Evolutionary conservation across 306 rosid species (phyloP).

Genomic region (Arachis stenosperma): DNA sequence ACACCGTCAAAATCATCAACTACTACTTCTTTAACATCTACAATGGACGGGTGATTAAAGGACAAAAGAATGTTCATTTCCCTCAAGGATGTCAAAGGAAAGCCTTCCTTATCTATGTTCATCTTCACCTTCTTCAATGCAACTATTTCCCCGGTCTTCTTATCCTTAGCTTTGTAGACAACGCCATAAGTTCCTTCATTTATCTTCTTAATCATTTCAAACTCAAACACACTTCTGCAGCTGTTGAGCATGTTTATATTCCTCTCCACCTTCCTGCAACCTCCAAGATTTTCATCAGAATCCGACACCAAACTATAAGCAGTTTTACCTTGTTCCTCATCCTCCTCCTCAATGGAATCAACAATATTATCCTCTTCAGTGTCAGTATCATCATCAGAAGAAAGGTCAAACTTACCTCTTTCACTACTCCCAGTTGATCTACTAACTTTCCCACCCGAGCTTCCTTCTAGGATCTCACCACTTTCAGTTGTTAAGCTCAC

Average conservation of each 20-base stretch:
- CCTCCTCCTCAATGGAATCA: slow-evolving; percentile 24
- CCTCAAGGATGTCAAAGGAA: slow-evolving; percentile 82
- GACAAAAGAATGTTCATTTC: slow-evolving; percentile 91
- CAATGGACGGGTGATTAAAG: slow-evolving; percentile 74
- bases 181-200: slow-evolving; percentile 95
- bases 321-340: slow-evolving; percentile 27
- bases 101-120: slow-evolving; percentile 74
- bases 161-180: slow-evolving; percentile 89
- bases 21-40: slow-evolving; percentile 88
- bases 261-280: slow-evolving; percentile 31
- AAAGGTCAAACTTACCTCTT: slow-evolving; percentile 35
- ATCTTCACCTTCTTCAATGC: slow-evolving; percentile 97
- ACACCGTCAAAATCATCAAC: slow-evolving; percentile 69
- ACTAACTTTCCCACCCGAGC: slow-evolving; percentile 43
- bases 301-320: slow-evolving; percentile 33
- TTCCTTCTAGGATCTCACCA: slow-evolving; percentile 51
- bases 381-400: slow-evolving; percentile 37
- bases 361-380: slow-evolving; percentile 32
- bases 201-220: slow-evolving; percentile 80
- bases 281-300: slow-evolving; percentile 42
- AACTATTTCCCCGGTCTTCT: slow-evolving; percentile 71
- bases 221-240: slow-evolving; percentile 77
- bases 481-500: slow-evolving; percentile 52
- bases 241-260: slow-evolving; percentile 67
- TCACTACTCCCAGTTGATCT: slow-evolving; percentile 48